Conservation (phyloP, 257 asterid genomes). For the Capsicum baccatum region DNA sequence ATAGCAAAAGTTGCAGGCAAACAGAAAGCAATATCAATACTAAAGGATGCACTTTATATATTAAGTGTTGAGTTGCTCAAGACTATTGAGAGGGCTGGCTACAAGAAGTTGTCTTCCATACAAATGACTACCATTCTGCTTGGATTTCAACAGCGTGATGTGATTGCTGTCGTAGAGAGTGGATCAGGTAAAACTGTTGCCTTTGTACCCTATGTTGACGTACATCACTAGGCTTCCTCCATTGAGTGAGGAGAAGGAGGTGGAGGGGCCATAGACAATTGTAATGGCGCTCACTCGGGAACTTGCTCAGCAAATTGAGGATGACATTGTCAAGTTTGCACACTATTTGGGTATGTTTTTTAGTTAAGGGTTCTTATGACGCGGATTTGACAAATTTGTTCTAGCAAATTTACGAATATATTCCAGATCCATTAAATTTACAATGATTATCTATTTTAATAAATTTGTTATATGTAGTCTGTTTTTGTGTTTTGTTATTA, state of each 20-base stretch:
- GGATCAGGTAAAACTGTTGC: conserved; percentile 72
- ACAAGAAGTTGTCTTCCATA: conserved; percentile 56
- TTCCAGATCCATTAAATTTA: no score
- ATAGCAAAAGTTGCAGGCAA: no score
- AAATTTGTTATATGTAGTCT: no score
- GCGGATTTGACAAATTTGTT: no score
- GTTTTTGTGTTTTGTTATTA: no score
- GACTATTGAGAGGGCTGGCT: conserved; percentile 61
- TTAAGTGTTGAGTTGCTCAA: conserved; percentile 49
- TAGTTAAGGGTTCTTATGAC: no score
- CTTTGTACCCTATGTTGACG: conserved; percentile 68
- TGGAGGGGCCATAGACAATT: conserved; percentile 33
- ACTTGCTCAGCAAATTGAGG: conserved; percentile 26
- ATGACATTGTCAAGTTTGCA: conserved; percentile 45
- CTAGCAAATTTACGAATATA: no score
- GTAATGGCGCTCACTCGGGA: conserved; percentile 25
- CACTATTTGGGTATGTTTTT: conserved; percentile 48
- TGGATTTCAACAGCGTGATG: conserved; percentile 36
- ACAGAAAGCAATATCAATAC: no score
- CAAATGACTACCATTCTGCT: conserved; percentile 43
- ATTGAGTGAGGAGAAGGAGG: conserved; percentile 52
- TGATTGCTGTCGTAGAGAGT: conserved; percentile 58
- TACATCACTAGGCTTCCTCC: conserved; percentile 61
- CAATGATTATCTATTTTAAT: no score
- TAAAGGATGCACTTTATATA: no score